Conservation (phyloP, 2,329 filamentous ascomycete genomes). For the Arthrinium puccinioides region DNA sequence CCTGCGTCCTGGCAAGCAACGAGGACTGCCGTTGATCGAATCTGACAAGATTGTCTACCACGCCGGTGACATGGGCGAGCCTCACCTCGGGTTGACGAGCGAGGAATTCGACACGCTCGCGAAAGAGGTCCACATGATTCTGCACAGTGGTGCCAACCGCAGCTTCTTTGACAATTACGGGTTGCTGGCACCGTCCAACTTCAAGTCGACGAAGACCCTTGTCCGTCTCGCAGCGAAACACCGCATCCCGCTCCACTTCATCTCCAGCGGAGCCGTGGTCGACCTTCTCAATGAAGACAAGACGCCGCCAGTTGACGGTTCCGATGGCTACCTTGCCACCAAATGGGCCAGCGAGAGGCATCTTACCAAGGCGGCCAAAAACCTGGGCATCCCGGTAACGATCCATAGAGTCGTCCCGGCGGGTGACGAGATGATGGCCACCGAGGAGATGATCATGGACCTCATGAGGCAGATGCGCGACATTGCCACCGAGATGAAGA, state of each 20-base stretch:
- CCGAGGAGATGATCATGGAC: not conserved
- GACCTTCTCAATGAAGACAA: not conserved
- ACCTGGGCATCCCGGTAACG: slow-evolving; percentile 13
- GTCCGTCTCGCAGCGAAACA: slow-evolving; percentile 13
- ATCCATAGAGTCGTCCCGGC: not conserved
- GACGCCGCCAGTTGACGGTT: slow-evolving; percentile 11
- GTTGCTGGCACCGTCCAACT: slow-evolving; percentile 18
- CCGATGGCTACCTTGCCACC: slow-evolving; percentile 24
- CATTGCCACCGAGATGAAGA: not conserved
- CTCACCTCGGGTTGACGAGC: slow-evolving; percentile 29
- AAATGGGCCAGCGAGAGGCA: slow-evolving; percentile 27
- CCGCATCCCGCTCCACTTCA: slow-evolving; percentile 24
- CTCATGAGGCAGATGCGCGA: not conserved
- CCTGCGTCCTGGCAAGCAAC: slow-evolving; percentile 12
- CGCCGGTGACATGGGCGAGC: slow-evolving; percentile 26
- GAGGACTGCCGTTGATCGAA: slow-evolving; percentile 1
- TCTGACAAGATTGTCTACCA: slow-evolving; percentile 24
- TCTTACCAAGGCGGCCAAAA: slow-evolving; percentile 17
- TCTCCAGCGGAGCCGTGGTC: slow-evolving; percentile 21
- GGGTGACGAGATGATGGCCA: not conserved
- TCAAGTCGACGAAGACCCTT: slow-evolving; percentile 22
- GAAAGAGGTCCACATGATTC: slow-evolving; percentile 33
- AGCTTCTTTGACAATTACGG: slow-evolving; percentile 24
- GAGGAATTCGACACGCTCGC: slow-evolving; percentile 19
- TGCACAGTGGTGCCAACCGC: slow-evolving; percentile 38